phyloP scores from a whole-genome alignment of 495 filamentous ascomycete genomes.

The Chaetomium fimeti region DNA sequence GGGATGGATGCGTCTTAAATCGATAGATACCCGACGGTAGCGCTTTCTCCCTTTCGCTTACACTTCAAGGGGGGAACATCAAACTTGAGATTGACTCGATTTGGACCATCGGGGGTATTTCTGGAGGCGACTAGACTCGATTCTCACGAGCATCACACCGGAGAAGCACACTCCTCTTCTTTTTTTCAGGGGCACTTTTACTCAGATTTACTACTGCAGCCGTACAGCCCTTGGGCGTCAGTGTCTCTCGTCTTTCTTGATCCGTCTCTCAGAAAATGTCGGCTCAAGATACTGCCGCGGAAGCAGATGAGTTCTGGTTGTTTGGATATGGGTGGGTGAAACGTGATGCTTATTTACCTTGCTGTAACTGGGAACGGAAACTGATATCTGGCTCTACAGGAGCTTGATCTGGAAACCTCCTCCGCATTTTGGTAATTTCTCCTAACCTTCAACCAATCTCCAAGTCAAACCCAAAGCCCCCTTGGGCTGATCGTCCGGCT shows the following conservation, averaged over 20 bases:
- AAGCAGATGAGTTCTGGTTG: conserved; percentile 69
- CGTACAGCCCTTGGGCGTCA: not conserved
- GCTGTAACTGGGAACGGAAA: conserved; percentile 23
- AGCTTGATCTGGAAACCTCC: conserved; percentile 98
- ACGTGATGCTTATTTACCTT: not conserved
- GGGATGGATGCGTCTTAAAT: not conserved
- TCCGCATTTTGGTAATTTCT: conserved; percentile 76
- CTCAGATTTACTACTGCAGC: not conserved
- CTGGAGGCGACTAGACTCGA: not conserved
- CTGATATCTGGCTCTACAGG: conserved; percentile 48
- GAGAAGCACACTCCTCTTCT: not conserved
- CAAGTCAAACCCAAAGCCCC: not conserved
- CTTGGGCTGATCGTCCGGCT: conserved; percentile 1
- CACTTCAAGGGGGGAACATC: conserved; percentile 19
- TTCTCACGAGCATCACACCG: not conserved
- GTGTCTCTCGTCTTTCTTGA: not conserved
- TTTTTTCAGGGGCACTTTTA: conserved; percentile 6
- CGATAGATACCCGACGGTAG: not conserved
- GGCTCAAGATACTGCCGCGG: conserved; percentile 23
- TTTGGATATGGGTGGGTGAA: conserved; percentile 82
- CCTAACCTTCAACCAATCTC: conserved; percentile 1
- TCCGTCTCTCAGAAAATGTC: conserved; percentile 22
- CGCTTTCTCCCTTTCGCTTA: conserved; percentile 18
- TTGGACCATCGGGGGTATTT: conserved; percentile 8
- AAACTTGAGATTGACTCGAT: conserved; percentile 12